These are phyloP conservation scores for Coriolopsis trogii DNA, from an alignment of 1,284 basidiomycete species.

Conservation along the genomic window DNA sequence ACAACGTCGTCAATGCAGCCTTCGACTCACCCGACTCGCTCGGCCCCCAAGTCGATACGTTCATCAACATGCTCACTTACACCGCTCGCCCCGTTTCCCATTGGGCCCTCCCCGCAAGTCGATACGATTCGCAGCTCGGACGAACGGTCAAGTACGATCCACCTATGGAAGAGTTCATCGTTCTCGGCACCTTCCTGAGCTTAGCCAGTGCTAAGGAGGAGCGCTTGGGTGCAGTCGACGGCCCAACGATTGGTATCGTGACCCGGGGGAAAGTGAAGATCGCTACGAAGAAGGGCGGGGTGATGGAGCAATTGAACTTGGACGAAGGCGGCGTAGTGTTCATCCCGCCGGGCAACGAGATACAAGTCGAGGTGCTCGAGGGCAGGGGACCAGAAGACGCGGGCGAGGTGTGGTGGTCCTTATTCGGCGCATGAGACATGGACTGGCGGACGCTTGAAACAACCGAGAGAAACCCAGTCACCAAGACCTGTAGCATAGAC, in stretches of 20 bases:
- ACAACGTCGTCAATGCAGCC: constrained; percentile 97
- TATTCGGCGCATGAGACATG: constrained; percentile 12
- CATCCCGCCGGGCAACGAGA: constrained; percentile 67
- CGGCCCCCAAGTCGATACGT: constrained; percentile 85
- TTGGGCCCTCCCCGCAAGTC: constrained; percentile 66
- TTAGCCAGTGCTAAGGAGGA: constrained; percentile 53
- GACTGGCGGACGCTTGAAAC: no score
- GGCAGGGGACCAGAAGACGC: constrained; percentile 37
- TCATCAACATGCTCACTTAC: constrained; percentile 89
- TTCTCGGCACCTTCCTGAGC: constrained; percentile 65
- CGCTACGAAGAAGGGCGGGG: constrained; percentile 37
- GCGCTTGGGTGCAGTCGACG: constrained; percentile 53
- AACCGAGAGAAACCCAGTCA: no score
- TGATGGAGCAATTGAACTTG: constrained; percentile 45
- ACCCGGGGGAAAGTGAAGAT: constrained; percentile 60
- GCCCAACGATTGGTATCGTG: constrained; percentile 83
- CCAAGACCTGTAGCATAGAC: no score
- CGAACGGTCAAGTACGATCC: constrained; percentile 78
- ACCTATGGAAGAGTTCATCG: constrained; percentile 93
- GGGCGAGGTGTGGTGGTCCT: constrained; percentile 34
- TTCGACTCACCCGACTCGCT: constrained; percentile 78
- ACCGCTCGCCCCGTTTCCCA: constrained; percentile 65
- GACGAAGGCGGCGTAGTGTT: constrained; percentile 79
- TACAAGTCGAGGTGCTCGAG: constrained; percentile 48
- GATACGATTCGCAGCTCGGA: constrained; percentile 42